Evolutionary conservation across 2,329 filamentous ascomycete genomes (phyloP), one percentile per base, ranked within the genome.

Genomic region (Cladophialophora yegresii): DNA sequence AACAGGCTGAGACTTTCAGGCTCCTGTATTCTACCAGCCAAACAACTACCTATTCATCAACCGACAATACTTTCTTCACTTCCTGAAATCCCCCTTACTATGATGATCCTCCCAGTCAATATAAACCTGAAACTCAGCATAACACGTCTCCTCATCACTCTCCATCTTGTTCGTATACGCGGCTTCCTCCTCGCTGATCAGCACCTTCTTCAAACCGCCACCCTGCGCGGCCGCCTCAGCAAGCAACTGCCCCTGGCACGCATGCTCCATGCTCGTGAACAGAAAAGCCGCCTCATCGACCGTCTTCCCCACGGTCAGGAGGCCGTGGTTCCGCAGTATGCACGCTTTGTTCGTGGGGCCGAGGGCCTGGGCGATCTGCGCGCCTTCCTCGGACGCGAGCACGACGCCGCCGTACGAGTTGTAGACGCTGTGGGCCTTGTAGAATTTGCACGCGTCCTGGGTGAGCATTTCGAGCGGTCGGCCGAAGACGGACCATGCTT

Each of bases 221-320:
- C 84, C 58, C 36, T 62, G 58, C 4, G 40, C 49, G 0, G 89
- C 88, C 0, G 88, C 87, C 76, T 92, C 89, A 43, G 87, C 85
- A 69, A 83, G 78, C 58, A 91, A 77, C 77, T 92, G 89, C 33
- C 89, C 83, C 62, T 85, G 82, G 73, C 89, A 91, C 54, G 84
- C 86, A 55, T 87, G 81, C 75, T 92, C 89, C 74, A 91, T 81
- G 51, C 89, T 77, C 0, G 85, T 86, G 72, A 90, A 89, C 58
- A 91, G 75, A 74, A 87, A 92, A 0, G 86, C 86, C 0, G 89
- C 89, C 75, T 92, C 89, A 72, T 92, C 89, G 1, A 92, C 89
- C 0, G 89, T 92, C 6, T 75, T 72, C 3, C 89, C 89, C 0
- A 90, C 88, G 0, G 87, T 90, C 57, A 92, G 75, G 40, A 92